These are phyloP conservation scores for Tulasnella sp. DNA, from an alignment of 768 basidiomycete species.

Conservation along the genomic window DNA sequence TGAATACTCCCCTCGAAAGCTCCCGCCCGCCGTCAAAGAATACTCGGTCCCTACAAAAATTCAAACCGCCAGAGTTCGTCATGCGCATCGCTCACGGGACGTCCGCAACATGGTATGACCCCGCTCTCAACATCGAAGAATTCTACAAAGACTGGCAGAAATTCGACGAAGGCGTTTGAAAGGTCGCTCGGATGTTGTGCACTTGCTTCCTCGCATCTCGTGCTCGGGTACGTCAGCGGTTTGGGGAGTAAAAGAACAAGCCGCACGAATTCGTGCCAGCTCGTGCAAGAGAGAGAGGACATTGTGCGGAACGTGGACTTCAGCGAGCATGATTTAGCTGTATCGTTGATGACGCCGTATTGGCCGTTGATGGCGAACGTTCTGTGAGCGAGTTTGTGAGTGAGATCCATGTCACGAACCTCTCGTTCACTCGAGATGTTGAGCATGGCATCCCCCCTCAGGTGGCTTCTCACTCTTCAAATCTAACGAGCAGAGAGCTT, in stretches of 20 bases:
- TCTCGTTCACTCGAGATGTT: too few relatives aligned
- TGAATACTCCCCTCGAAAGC: not conserved
- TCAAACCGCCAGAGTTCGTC: not conserved
- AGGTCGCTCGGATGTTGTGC: constrained; percentile 3
- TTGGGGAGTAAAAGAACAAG: constrained; percentile 1
- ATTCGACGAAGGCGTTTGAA: constrained; percentile 3
- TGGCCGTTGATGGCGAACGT: constrained; percentile 32
- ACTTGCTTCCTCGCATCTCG: not conserved
- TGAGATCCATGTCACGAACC: not conserved
- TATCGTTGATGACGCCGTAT: not conserved
- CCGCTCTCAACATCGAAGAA: constrained; percentile 22
- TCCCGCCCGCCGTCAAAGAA: not conserved
- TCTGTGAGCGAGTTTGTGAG: constrained; percentile 23
- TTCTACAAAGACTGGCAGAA: constrained; percentile 12
- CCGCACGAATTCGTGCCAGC: constrained; percentile 23
- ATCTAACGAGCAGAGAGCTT: constrained; percentile 23
- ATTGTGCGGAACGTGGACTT: constrained; percentile 10
- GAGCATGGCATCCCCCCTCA: not conserved
- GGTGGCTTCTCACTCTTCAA: constrained; percentile 23
- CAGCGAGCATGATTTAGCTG: not conserved
- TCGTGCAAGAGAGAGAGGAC: not conserved
- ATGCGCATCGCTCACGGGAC: constrained; percentile 5
- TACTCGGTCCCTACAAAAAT: not conserved
- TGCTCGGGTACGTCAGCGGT: not conserved
- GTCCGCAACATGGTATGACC: constrained; percentile 7